Evolutionary conservation across 345 rosid genomes (phyloP).

Genomic region (Cochlearia excelsa): DNA sequence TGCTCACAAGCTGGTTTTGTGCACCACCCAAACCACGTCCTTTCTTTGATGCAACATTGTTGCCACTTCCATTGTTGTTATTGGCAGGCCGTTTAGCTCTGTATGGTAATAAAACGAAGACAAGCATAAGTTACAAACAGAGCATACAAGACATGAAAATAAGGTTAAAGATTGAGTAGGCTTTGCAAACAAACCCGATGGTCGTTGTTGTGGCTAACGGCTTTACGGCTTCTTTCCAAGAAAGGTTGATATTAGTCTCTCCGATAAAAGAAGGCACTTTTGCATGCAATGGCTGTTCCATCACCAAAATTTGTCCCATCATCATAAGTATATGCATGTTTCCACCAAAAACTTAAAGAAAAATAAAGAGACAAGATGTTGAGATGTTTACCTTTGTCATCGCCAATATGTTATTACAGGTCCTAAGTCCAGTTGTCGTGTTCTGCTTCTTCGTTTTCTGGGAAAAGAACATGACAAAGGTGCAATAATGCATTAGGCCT

Average conservation of each 20-base stretch:
- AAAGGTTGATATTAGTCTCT: slow-evolving; percentile 77
- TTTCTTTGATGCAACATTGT: slow-evolving; percentile 49
- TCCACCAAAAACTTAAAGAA: background rate
- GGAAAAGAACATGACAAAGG: slow-evolving; percentile 10
- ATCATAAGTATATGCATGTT: background rate
- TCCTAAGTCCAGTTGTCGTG: slow-evolving; percentile 80
- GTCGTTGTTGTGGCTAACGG: slow-evolving; percentile 48
- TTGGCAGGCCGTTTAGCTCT: slow-evolving; percentile 76
- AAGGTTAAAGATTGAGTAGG: slow-evolving; percentile 7
- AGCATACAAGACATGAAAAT: slow-evolving; percentile 10
- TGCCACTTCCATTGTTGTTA: slow-evolving; percentile 53
- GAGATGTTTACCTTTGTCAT: slow-evolving; percentile 77
- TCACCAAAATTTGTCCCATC: slow-evolving; percentile 9
- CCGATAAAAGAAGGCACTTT: slow-evolving; percentile 87
- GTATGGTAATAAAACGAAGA: slow-evolving; percentile 16
- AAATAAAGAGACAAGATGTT: background rate
- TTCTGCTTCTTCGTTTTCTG: slow-evolving; percentile 92
- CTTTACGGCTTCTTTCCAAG: slow-evolving; percentile 89
- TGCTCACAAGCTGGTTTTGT: slow-evolving; percentile 74
- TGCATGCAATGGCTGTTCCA: slow-evolving; percentile 75
- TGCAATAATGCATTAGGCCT: background rate
- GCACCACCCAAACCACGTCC: slow-evolving; percentile 50
- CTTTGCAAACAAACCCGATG: slow-evolving; percentile 53
- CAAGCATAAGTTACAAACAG: slow-evolving; percentile 7
- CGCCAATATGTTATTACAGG: slow-evolving; percentile 93